Percentiles rank a stretch among this genome's conserved stretches.
These are phyloP conservation scores for Nitzschia sp. DNA, from an alignment of 108 stramenopile species.

Conservation along the genomic window DNA sequence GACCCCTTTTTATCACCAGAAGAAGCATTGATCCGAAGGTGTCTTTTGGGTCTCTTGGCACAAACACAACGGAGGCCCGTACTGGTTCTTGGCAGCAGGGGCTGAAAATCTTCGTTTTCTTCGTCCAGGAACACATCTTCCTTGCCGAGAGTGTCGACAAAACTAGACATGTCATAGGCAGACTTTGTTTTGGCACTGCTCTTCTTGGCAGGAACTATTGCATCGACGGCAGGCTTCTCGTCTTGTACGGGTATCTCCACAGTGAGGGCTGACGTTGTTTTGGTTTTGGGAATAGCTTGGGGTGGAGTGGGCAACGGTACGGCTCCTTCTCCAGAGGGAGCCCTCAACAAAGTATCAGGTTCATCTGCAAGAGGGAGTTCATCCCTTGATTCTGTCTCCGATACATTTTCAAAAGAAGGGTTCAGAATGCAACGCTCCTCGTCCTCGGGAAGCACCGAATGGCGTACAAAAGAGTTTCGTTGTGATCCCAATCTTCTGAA, in stretches of 20 bases:
- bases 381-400: too few species aligned
- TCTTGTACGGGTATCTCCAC: too few species aligned
- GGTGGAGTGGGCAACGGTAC: too few species aligned
- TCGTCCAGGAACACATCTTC: not conserved
- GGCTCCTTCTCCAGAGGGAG: too few species aligned
- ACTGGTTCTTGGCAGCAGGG: not conserved
- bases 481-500: not conserved
- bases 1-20: too few species aligned
- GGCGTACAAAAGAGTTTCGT: not conserved
- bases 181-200: not conserved
- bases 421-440: too few species aligned
- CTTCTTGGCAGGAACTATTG: not conserved
- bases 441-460: not conserved
- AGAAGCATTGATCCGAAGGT: not conserved
- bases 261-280: too few species aligned
- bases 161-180: constrained; percentile 1
- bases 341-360: too few species aligned
- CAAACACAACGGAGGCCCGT: not conserved
- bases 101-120: not conserved
- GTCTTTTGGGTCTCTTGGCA: not conserved
- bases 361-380: too few species aligned
- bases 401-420: too few species aligned
- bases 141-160: not conserved
- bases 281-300: too few species aligned
- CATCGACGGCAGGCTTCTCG: too few species aligned